These are phyloP conservation scores for Fusarium lyarnte DNA, from an alignment of 2,329 filamentous ascomycete genomes.

Conservation along the genomic window DNA sequence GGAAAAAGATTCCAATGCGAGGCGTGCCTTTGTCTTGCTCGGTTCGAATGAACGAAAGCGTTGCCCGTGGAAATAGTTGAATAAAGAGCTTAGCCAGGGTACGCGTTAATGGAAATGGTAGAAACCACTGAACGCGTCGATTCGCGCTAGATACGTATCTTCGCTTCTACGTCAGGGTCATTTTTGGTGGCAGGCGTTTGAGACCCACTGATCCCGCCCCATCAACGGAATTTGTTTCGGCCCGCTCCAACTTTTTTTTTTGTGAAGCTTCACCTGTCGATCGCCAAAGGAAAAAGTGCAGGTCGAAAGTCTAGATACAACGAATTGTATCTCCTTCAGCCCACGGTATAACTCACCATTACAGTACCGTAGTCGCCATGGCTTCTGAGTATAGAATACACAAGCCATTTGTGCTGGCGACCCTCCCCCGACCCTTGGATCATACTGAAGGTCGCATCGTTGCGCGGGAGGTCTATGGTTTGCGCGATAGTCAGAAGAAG, in stretches of 20 bases:
- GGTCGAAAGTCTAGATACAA: slow-evolving; percentile 24
- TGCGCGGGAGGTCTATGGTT: slow-evolving; percentile 69
- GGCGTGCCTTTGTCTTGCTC: slow-evolving; percentile 2
- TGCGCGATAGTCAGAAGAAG: slow-evolving; percentile 66
- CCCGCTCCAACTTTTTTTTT: slow-evolving; percentile 50
- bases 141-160: slow-evolving; percentile 34
- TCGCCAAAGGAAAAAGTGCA: slow-evolving; percentile 30
- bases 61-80: slow-evolving; percentile 19
- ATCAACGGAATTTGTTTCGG: slow-evolving; percentile 49
- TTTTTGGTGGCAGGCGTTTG: not conserved
- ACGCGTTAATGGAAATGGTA: slow-evolving; percentile 42
- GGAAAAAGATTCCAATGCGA: not conserved
- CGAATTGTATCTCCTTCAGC: slow-evolving; percentile 35
- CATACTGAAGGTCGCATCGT: slow-evolving; percentile 61
- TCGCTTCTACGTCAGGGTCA: slow-evolving; percentile 38
- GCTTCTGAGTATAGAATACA: slow-evolving; percentile 70
- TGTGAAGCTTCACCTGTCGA: slow-evolving; percentile 42
- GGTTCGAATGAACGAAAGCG: slow-evolving; percentile 21
- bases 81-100: slow-evolving; percentile 22
- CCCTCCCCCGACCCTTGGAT: slow-evolving; percentile 68
- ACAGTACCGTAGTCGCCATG: slow-evolving; percentile 52
- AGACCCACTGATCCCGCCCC: slow-evolving; percentile 40
- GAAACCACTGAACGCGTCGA: slow-evolving; percentile 39
- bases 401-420: slow-evolving; percentile 70
- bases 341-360: slow-evolving; percentile 5